Percentiles rank a stretch among this genome's conserved stretches.
These are phyloP conservation scores for Taphrina communis DNA, from an alignment of 1,139 yeast species.

Conservation along the genomic window DNA sequence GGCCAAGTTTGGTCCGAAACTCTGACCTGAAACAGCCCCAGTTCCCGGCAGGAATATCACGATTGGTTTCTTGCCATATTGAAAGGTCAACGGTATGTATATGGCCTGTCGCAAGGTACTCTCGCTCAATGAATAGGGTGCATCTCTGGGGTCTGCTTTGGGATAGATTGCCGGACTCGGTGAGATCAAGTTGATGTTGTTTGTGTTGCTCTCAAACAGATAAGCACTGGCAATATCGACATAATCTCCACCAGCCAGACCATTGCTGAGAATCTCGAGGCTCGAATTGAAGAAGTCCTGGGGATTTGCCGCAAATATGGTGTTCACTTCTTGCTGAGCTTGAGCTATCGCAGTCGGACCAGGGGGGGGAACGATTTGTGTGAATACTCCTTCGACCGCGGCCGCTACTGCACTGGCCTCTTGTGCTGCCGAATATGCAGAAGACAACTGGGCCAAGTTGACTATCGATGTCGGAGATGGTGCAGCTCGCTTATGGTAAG, in stretches of 20 bases:
- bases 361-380: slow-evolving; percentile 8
- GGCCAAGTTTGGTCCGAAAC: slow-evolving; percentile 17
- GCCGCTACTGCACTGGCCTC: neutral
- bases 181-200: slow-evolving; percentile 1
- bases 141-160: slow-evolving; percentile 3
- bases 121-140: slow-evolving; percentile 10
- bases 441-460: neutral
- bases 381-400: neutral
- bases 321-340: slow-evolving; percentile 9
- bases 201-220: slow-evolving; percentile 2
- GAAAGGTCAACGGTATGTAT: slow-evolving; percentile 4
- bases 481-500: neutral
- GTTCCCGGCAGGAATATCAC: slow-evolving; percentile 11
- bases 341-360: slow-evolving; percentile 19
- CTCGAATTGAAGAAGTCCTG: slow-evolving; percentile 1
- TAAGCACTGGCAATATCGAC: slow-evolving; percentile 12
- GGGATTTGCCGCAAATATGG: slow-evolving; percentile 7
- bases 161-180: slow-evolving; percentile 9
- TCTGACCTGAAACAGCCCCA: slow-evolving; percentile 8
- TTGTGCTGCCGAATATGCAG: neutral
- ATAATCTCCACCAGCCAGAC: slow-evolving; percentile 16
- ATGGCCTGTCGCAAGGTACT: slow-evolving; percentile 9
- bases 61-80: slow-evolving; percentile 6
- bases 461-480: neutral
- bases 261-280: neutral